Evolutionary conservation across 352 stramenopile species (phyloP).

Genomic region (Phytophthora colocasiae): DNA sequence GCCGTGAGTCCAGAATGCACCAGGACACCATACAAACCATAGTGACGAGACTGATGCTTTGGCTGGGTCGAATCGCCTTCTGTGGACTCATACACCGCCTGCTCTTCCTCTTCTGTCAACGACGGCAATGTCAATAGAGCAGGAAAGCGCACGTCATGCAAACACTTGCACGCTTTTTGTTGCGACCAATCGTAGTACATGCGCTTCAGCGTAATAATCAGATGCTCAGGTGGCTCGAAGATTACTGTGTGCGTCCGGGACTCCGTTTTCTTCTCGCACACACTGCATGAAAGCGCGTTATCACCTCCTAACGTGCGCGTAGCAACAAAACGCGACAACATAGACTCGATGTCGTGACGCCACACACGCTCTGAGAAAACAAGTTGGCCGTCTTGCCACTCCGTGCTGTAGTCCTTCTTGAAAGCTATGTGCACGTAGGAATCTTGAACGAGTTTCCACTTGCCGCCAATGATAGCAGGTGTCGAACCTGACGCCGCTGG

Average conservation of each 20-base stretch:
- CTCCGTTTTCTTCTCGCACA: slow-evolving; percentile 81
- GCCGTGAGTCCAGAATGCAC: slow-evolving; percentile 90
- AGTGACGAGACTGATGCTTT: slow-evolving; percentile 60
- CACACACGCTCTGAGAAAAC: slow-evolving; percentile 88
- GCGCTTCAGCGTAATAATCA: slow-evolving; percentile 90
- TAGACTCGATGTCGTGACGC: slow-evolving; percentile 82
- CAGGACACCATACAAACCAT: slow-evolving; percentile 90
- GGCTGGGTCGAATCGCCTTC: slow-evolving; percentile 13
- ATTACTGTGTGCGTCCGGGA: slow-evolving; percentile 85
- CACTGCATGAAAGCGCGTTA: slow-evolving; percentile 77
- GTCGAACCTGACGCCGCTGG: slow-evolving; percentile 9
- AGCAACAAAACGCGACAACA: slow-evolving; percentile 83
- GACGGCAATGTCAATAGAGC: slow-evolving; percentile 72
- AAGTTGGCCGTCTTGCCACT: slow-evolving; percentile 82
- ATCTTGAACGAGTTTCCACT: slow-evolving; percentile 86
- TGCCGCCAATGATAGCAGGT: slow-evolving; percentile 35
- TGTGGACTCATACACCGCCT: slow-evolving; percentile 27
- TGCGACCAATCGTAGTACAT: slow-evolving; percentile 92
- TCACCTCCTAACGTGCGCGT: slow-evolving; percentile 82
- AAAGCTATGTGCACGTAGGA: slow-evolving; percentile 88
- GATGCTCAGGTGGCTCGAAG: slow-evolving; percentile 75
- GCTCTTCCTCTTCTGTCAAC: slow-evolving; percentile 66
- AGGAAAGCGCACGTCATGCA: slow-evolving; percentile 85
- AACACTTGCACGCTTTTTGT: slow-evolving; percentile 88
- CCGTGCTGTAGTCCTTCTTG: slow-evolving; percentile 91